Evolutionary conservation across 148 eudicot species (phyloP).

Genomic region (Rhododendron williamsianum): DNA sequence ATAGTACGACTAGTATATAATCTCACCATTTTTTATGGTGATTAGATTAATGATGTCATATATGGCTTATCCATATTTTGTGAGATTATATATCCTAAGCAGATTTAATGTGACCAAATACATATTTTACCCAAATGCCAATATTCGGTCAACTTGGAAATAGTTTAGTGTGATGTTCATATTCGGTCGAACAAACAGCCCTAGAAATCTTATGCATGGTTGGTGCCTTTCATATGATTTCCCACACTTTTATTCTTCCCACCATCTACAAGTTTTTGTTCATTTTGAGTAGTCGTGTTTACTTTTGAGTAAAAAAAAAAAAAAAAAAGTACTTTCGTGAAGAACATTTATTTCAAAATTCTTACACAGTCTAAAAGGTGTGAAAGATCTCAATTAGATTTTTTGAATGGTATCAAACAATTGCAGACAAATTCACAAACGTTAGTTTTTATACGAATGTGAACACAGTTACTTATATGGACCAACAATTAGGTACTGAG

Average conservation of each 20-base stretch:
- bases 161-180: background rate
- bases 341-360: background rate
- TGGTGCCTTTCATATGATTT: background rate
- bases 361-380: background rate
- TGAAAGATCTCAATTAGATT: background rate
- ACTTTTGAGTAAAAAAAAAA: background rate
- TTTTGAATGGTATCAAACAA: background rate
- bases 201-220: too few species aligned
- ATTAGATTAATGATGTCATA: background rate
- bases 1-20: background rate
- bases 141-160: background rate
- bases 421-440: background rate
- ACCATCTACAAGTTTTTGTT: background rate
- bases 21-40: background rate
- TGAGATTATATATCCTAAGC: background rate
- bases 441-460: background rate
- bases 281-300: background rate
- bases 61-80: background rate
- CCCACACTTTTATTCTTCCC: background rate
- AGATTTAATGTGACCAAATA: background rate
- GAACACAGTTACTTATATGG: background rate
- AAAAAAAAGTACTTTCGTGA: background rate
- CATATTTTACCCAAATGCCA: background rate
- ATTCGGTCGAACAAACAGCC: too few species aligned
- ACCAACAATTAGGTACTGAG: background rate